Evolutionary conservation across 2,329 filamentous ascomycete genomes (phyloP).

Genomic region (Botrytis pseudocinerea): DNA sequence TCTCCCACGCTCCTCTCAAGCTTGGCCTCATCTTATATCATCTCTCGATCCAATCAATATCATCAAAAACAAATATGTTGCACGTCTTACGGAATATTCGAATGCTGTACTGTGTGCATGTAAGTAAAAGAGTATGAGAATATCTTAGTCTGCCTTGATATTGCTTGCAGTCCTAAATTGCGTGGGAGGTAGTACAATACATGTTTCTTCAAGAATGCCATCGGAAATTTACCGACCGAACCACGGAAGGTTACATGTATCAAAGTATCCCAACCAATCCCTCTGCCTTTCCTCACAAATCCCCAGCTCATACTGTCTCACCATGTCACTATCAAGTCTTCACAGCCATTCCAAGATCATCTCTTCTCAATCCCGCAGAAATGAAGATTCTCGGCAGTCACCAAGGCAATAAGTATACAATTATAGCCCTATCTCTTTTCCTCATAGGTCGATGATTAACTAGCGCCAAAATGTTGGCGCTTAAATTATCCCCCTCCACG

Average conservation of each 20-base stretch:
- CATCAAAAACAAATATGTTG: not conserved
- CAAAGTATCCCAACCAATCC: not conserved
- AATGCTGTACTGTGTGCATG: not conserved
- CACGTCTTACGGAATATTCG: constrained; percentile 10
- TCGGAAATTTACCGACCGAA: not conserved
- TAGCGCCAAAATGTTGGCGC: constrained; percentile 7
- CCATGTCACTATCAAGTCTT: not conserved
- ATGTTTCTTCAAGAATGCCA: not conserved
- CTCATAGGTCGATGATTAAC: not conserved
- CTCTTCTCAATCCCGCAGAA: not conserved
- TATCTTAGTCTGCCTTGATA: not conserved
- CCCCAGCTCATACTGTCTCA: not conserved
- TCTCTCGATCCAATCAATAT: not conserved
- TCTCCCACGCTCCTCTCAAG: not conserved
- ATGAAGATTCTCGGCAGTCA: not conserved
- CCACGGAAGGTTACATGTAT: not conserved
- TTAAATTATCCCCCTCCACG: not conserved
- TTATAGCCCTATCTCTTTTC: not conserved
- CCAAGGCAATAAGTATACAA: not conserved
- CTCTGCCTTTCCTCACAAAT: not conserved
- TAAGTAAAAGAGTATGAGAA: not conserved
- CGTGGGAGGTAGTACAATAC: not conserved
- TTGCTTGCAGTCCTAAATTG: not conserved
- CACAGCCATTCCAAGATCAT: not conserved
- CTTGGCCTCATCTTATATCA: not conserved